A percentile compares a stretch with the other conserved stretches of the same genome.
Evolutionary conservation across 441 rosid genomes (phyloP).

Genomic region (Jatropha multifida): DNA sequence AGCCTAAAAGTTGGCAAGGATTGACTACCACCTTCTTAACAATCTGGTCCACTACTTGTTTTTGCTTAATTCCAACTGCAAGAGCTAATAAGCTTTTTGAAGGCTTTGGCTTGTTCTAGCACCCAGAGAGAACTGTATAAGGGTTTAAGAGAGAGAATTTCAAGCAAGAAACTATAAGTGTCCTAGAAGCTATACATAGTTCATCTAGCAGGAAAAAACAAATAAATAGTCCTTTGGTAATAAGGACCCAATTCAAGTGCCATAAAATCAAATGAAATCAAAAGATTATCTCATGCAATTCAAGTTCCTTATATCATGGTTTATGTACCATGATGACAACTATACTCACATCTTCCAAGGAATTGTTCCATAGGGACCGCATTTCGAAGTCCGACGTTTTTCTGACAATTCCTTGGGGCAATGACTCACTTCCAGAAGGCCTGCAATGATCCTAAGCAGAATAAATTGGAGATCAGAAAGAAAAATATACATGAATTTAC

Average conservation of each 20-base stretch:
- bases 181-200: no score
- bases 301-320: neutral
- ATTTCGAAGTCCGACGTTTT: slow-evolving; percentile 64
- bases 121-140: neutral
- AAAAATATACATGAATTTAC: slow-evolving; percentile 1
- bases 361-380: slow-evolving; percentile 58
- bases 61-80: slow-evolving; percentile 84
- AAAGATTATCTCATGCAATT: neutral
- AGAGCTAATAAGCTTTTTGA: slow-evolving; percentile 62
- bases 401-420: slow-evolving; percentile 71
- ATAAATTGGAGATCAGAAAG: slow-evolving; percentile 12
- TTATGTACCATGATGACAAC: neutral
- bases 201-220: no score
- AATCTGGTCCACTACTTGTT: slow-evolving; percentile 62
- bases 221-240: neutral
- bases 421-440: slow-evolving; percentile 55
- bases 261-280: neutral
- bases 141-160: neutral
- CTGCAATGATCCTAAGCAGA: slow-evolving; percentile 41
- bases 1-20: slow-evolving; percentile 6
- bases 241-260: neutral
- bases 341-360: slow-evolving; percentile 37
- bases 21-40: slow-evolving; percentile 56
- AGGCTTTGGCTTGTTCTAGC: slow-evolving; percentile 43
- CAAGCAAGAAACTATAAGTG: neutral